Percentiles rank a stretch among this genome's conserved stretches.
Conservation (phyloP, 306 rosid genomes). For the Arachis hypogaea region DNA sequence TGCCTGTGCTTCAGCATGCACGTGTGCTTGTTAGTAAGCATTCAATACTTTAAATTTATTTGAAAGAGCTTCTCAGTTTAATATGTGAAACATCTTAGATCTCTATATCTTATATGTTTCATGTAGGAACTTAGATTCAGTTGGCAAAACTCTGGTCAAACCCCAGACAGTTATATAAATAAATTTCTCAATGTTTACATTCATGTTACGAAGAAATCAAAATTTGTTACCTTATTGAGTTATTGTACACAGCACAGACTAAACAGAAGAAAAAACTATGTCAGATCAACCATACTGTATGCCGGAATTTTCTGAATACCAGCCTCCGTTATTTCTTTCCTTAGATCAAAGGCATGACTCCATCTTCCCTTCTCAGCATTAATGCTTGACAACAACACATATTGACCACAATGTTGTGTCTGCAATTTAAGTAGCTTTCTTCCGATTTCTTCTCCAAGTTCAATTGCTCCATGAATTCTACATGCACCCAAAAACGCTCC, state of each 20-base stretch:
- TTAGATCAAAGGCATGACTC: constrained; percentile 67
- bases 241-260: constrained; percentile 4
- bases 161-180: neutral
- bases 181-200: neutral
- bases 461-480: constrained; percentile 74
- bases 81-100: neutral
- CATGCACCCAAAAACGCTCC: constrained; percentile 79
- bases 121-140: neutral
- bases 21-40: neutral
- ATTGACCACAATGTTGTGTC: constrained; percentile 53
- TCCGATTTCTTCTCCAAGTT: constrained; percentile 68
- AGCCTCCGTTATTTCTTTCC: constrained; percentile 60
- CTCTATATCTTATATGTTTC: neutral
- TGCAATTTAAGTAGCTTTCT: constrained; percentile 54
- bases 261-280: constrained; percentile 19
- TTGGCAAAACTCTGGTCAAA: neutral
- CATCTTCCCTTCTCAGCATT: constrained; percentile 69
- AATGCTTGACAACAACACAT: constrained; percentile 67
- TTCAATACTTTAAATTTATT: neutral
- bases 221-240: neutral
- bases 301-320: constrained; percentile 75
- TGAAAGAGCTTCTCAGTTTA: neutral
- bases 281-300: constrained; percentile 54
- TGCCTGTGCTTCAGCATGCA: neutral
- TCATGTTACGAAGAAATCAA: neutral